Evolutionary conservation across 1,284 basidiomycete species (phyloP).

Genomic region (Apiotrichum porosum): DNA sequence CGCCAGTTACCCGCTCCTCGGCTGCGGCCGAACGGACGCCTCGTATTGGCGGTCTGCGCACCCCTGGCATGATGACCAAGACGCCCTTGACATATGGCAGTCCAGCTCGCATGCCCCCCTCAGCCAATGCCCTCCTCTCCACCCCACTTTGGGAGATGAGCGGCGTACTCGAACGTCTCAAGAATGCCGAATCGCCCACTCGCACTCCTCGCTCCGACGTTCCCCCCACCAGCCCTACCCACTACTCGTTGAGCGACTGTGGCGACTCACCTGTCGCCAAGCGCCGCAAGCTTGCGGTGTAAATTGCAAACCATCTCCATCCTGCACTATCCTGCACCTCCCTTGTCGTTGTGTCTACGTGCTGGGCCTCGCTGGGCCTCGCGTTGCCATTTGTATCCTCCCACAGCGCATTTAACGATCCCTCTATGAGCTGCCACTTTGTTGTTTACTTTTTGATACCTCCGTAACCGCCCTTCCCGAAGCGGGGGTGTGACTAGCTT

Average conservation of each 20-base stretch:
- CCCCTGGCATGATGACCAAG: conserved; percentile 28
- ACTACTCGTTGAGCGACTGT: conserved; percentile 25
- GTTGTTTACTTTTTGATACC: background rate
- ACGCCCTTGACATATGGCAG: conserved; percentile 30
- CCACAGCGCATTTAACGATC: background rate
- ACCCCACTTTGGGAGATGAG: conserved; percentile 45
- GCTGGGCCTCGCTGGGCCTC: too few species aligned
- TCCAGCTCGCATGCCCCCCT: conserved; percentile 24
- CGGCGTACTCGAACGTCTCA: conserved; percentile 35
- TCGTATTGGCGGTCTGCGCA: conserved; percentile 26
- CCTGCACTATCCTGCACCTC: background rate
- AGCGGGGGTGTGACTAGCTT: background rate
- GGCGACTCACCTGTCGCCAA: conserved; percentile 20
- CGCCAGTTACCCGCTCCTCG: conserved; percentile 41
- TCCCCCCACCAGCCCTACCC: conserved; percentile 36
- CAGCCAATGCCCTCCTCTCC: conserved; percentile 21
- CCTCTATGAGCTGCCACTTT: background rate
- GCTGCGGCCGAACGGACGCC: conserved; percentile 25
- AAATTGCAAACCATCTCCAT: background rate
- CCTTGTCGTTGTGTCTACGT: too few species aligned
- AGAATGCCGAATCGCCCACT: conserved; percentile 20
- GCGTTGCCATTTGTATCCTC: background rate
- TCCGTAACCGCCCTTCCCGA: too few species aligned
- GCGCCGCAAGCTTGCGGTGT: conserved; percentile 13
- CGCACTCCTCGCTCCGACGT: conserved; percentile 25